A percentile compares a stretch with the other conserved stretches of the same genome.
Evolutionary conservation across 2,329 filamentous ascomycete species (phyloP).

Genomic region (Trichoderma endophyticum): DNA sequence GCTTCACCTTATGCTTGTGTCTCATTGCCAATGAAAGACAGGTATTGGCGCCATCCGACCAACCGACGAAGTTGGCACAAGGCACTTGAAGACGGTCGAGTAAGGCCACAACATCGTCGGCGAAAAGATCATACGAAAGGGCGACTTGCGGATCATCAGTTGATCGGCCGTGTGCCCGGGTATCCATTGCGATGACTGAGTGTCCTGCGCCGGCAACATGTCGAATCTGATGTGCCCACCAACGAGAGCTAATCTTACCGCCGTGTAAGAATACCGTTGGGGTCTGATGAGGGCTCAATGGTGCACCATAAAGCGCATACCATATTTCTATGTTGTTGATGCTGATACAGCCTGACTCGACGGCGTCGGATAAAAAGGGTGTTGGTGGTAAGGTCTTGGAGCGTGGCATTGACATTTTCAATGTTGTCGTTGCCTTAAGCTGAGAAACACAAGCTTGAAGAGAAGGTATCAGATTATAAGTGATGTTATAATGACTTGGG

Average conservation of each 20-base stretch:
- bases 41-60: not conserved
- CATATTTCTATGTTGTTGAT: not conserved
- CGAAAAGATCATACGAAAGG: not conserved
- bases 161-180: not conserved
- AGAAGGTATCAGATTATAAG: not conserved
- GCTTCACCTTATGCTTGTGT: not conserved
- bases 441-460: too few relatives aligned
- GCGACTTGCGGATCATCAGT: not conserved
- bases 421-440: too few relatives aligned
- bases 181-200: not conserved
- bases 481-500: not conserved
- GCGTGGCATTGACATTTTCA: not conserved
- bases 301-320: not conserved
- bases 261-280: not conserved
- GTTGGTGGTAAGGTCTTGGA: not conserved
- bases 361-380: not conserved
- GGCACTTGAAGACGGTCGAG: not conserved
- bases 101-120: not conserved
- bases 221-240: not conserved
- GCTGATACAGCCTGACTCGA: not conserved
- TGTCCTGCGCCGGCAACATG: not conserved
- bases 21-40: not conserved
- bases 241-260: not conserved
- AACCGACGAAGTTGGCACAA: not conserved
- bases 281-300: not conserved